A percentile compares a stretch with the other conserved stretches of the same genome.
Evolutionary conservation across 768 basidiomycete genomes (phyloP).

Genomic region (Leccinellum rugosiceps): DNA sequence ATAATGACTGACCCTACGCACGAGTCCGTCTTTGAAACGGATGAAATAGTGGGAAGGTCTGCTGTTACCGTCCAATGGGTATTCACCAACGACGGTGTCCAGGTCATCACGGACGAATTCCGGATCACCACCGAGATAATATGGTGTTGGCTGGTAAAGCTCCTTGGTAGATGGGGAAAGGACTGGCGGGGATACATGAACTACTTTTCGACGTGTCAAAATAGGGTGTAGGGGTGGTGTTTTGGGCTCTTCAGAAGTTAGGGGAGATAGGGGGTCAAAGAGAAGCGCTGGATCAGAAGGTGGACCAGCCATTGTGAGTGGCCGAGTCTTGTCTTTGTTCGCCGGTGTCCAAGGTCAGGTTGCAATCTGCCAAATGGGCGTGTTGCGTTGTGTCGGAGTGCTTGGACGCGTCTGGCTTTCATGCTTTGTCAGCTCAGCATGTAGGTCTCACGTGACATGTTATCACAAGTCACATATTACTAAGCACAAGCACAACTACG

Average conservation of each 20-base stretch:
- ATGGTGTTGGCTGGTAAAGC: slow-evolving; percentile 39
- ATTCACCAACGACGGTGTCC: slow-evolving; percentile 59
- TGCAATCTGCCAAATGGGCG: not conserved
- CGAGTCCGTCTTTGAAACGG: slow-evolving; percentile 52
- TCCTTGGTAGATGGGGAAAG: slow-evolving; percentile 38
- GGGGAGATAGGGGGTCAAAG: slow-evolving; percentile 17
- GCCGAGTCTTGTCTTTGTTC: not conserved
- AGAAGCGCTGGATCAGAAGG: slow-evolving; percentile 14
- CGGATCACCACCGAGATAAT: slow-evolving; percentile 33
- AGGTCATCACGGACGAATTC: slow-evolving; percentile 31
- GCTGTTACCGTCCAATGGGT: slow-evolving; percentile 28
- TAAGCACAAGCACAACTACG: too few species aligned
- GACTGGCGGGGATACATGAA: slow-evolving; percentile 39
- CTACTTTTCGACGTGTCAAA: slow-evolving; percentile 12
- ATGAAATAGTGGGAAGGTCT: slow-evolving; percentile 57
- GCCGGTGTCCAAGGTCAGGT: not conserved
- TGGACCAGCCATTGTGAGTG: slow-evolving; percentile 15
- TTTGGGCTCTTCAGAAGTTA: slow-evolving; percentile 8
- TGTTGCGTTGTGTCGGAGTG: slow-evolving; percentile 4
- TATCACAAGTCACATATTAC: not conserved
- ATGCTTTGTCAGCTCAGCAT: slow-evolving; percentile 11
- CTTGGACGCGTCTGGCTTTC: not conserved
- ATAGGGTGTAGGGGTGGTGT: slow-evolving; percentile 4
- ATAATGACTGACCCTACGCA: slow-evolving; percentile 46
- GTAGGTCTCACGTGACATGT: slow-evolving; percentile 7